phyloP scores from a whole-genome alignment of 352 stramenopile genomes.

The Phytophthora cajani region DNA sequence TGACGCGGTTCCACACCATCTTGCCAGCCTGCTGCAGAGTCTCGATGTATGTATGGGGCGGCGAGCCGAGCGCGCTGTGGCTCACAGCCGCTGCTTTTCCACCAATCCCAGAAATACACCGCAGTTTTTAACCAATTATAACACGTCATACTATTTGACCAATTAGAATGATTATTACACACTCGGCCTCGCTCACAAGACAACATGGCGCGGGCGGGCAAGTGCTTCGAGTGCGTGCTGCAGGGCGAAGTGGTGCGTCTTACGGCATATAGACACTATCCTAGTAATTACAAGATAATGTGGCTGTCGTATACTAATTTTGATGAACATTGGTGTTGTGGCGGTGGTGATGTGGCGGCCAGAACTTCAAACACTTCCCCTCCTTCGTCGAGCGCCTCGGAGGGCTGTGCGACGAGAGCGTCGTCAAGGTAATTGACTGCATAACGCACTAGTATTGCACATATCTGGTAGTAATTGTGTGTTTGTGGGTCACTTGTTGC shows the following conservation, averaged over 20 bases:
- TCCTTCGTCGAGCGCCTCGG: constrained; percentile 82
- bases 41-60: constrained; percentile 7
- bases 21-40: constrained; percentile 25
- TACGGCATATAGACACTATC: not conserved
- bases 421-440: constrained; percentile 64
- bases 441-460: not conserved
- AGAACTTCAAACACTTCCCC: constrained; percentile 87
- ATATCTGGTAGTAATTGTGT: not conserved
- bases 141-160: constrained; percentile 24
- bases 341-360: constrained; percentile 1
- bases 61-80: constrained; percentile 9
- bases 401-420: constrained; percentile 78
- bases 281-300: not conserved
- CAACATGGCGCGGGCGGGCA: constrained; percentile 67
- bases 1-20: constrained; percentile 88
- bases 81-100: constrained; percentile 27
- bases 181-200: not conserved
- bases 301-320: not conserved
- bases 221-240: constrained; percentile 85
- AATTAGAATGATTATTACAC: constrained; percentile 22
- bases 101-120: not conserved
- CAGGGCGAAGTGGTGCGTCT: constrained; percentile 81
- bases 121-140: constrained; percentile 25
- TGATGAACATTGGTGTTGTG: not conserved
- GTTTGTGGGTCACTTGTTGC: not conserved